Conservation (phyloP, 2,329 filamentous ascomycete species). For the Neocatenulostroma microsporum region DNA sequence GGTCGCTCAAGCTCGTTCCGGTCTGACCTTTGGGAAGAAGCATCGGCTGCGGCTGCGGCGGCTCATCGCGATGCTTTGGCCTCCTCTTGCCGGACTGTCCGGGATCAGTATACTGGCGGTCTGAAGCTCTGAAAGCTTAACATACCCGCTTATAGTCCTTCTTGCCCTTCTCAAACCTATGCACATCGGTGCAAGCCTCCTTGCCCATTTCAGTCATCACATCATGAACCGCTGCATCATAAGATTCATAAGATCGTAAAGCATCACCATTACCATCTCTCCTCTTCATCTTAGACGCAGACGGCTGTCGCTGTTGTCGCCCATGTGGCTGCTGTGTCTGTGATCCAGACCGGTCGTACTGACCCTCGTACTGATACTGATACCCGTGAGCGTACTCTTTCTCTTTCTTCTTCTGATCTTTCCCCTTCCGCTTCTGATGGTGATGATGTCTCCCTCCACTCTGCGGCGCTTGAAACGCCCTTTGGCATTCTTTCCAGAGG, state of each 20-base stretch:
- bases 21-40: constrained; percentile 26
- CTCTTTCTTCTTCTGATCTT: constrained; percentile 20
- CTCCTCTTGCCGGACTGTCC: constrained; percentile 19
- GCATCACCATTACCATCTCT: too few relatives aligned
- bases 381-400: too few relatives aligned
- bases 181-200: constrained; percentile 5
- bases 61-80: constrained; percentile 6
- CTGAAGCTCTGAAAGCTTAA: neutral
- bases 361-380: constrained; percentile 24
- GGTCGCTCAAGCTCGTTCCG: constrained; percentile 26
- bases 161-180: constrained; percentile 12
- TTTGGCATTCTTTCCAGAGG: constrained; percentile 21
- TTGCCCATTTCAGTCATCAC: constrained; percentile 10
- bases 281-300: constrained; percentile 20
- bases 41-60: constrained; percentile 19
- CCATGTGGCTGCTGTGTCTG: constrained; percentile 22
- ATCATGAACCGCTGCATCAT: constrained; percentile 17
- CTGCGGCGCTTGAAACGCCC: constrained; percentile 23
- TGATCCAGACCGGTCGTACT: constrained; percentile 25
- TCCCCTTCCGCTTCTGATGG: constrained; percentile 24
- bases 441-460: constrained; percentile 30
- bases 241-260: too few relatives aligned
- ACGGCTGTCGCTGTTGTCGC: constrained; percentile 18
- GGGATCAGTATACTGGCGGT: constrained; percentile 4
- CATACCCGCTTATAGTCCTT: constrained; percentile 21